Evolutionary conservation across 1,139 yeast genomes (phyloP).

Genomic region (Taphrina pruni): DNA sequence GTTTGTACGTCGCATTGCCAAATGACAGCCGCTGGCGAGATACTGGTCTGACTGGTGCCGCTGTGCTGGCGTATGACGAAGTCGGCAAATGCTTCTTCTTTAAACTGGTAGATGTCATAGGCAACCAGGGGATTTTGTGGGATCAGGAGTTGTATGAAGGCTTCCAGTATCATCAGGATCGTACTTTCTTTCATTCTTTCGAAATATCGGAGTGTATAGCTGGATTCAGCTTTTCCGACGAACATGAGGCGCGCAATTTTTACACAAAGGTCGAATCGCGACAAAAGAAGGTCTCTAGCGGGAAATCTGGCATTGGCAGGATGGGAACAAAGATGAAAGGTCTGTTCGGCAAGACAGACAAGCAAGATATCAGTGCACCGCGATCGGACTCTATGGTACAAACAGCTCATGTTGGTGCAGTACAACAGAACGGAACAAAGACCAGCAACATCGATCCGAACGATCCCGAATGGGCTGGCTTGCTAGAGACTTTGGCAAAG

Average conservation of each 20-base stretch:
- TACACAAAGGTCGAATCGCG: slow-evolving; percentile 36
- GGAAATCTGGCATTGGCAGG: slow-evolving; percentile 22
- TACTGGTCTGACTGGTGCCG: slow-evolving; percentile 89
- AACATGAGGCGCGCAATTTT: slow-evolving; percentile 78
- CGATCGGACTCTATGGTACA: slow-evolving; percentile 52
- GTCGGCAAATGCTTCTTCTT: slow-evolving; percentile 94
- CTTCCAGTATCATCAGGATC: slow-evolving; percentile 87
- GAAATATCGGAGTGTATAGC: slow-evolving; percentile 88
- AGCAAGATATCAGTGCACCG: slow-evolving; percentile 79
- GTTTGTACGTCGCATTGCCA: slow-evolving; percentile 89
- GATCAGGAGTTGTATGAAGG: slow-evolving; percentile 92
- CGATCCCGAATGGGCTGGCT: slow-evolving; percentile 83
- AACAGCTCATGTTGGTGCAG: slow-evolving; percentile 29
- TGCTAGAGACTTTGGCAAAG: slow-evolving; percentile 73
- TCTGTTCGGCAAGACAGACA: slow-evolving; percentile 35
- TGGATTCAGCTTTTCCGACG: slow-evolving; percentile 90
- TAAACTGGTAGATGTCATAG: slow-evolving; percentile 81
- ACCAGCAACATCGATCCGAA: slow-evolving; percentile 38
- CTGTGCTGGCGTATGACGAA: slow-evolving; percentile 83
- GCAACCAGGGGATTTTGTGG: slow-evolving; percentile 89
- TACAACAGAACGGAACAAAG: slow-evolving; percentile 36
- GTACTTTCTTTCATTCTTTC: slow-evolving; percentile 92
- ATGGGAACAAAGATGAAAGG: slow-evolving; percentile 39
- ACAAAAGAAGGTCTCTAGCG: slow-evolving; percentile 26
- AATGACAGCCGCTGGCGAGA: slow-evolving; percentile 79